Base-by-base conservation (phyloP, 2,329 filamentous ascomycete species). In the Calonectria pseudoreteaudii region DNA sequence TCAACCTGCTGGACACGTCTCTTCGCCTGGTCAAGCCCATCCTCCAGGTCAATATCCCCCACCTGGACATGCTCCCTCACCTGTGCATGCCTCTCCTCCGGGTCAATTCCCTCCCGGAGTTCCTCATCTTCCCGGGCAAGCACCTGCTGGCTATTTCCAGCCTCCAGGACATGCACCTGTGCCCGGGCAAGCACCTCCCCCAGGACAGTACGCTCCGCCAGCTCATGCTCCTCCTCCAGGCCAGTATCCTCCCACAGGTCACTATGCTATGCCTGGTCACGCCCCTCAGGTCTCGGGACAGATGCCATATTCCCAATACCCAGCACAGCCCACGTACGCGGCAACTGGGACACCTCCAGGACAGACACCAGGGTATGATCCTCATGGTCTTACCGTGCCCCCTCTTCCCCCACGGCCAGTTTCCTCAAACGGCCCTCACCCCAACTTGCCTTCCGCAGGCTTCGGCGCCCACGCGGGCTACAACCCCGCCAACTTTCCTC, bases 331-430 rank as follows among this genome's bases (percentile, higher is more conserved):
- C 18, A 58, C 79, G 23, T 81, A 81, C 28, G 75, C 69, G n/a
- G 49, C 72, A 44, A 34, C 65, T 36, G 72, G 34, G 28, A 64
- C 69, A 26, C 68, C 73, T 34, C 49, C 41, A 11, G 66, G 60
- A 23, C 73, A 73, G 23, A 23, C 72, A 4, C 74, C 68, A 28
- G 73, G 71, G 2, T 71, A 80, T 28, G 31, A 50, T 31, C 10
- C 73, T 31, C 76, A 77, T 28, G 56, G 66, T 28, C 68, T 75
- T 2, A 72, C 77, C 11, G 76, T 78, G 13, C 81, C 81, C 23
- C 79, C 81, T 30, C 75, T 82, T 13, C 82, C 82, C 31, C 81
- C 81, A 26, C 73, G 82, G 16, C 82, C 81, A 52, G 70, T 75
- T 28, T 79, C 78, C 31, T 67, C 74, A 18, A 78, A 77, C 20